Conservation (phyloP, 108 stramenopile genomes). For the Cyclotella atomus region DNA sequence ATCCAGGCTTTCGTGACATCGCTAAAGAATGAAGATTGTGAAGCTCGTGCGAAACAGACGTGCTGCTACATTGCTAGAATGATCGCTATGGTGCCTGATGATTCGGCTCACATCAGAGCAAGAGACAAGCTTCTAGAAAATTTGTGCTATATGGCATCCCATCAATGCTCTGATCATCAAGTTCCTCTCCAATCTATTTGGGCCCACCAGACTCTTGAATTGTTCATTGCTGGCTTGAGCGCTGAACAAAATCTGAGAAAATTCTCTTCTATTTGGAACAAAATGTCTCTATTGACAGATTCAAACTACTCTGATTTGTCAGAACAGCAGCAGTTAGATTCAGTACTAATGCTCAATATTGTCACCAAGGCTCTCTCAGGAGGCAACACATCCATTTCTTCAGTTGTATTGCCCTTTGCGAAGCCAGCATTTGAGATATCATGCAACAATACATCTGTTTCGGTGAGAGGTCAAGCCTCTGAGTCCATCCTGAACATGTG, state of each 20-base stretch:
- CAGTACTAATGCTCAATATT: constrained; percentile 37
- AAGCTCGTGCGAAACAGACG: constrained; percentile 18
- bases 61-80: constrained; percentile 48
- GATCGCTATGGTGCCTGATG: constrained; percentile 25
- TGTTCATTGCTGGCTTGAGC: constrained; percentile 28
- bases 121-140: constrained; percentile 52
- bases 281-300: constrained; percentile 16
- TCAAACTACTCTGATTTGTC: not conserved
- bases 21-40: constrained; percentile 65
- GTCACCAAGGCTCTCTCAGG: constrained; percentile 33
- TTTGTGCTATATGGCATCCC: constrained; percentile 54
- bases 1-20: constrained; percentile 78
- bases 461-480: constrained; percentile 26
- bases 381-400: not conserved
- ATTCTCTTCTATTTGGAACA: constrained; percentile 36
- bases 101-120: constrained; percentile 28
- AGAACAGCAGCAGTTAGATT: constrained; percentile 17
- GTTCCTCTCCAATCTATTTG: constrained; percentile 5
- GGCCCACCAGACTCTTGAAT: constrained; percentile 36
- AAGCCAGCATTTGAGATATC: constrained; percentile 26
- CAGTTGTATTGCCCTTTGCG: constrained; percentile 19
- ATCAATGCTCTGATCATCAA: not conserved
- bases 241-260: constrained; percentile 18
- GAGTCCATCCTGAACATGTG: constrained; percentile 42
- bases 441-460: constrained; percentile 24